Base-by-base conservation (phyloP, 2,329 filamentous ascomycete genomes). In the Fusarium sarcochroum region DNA sequence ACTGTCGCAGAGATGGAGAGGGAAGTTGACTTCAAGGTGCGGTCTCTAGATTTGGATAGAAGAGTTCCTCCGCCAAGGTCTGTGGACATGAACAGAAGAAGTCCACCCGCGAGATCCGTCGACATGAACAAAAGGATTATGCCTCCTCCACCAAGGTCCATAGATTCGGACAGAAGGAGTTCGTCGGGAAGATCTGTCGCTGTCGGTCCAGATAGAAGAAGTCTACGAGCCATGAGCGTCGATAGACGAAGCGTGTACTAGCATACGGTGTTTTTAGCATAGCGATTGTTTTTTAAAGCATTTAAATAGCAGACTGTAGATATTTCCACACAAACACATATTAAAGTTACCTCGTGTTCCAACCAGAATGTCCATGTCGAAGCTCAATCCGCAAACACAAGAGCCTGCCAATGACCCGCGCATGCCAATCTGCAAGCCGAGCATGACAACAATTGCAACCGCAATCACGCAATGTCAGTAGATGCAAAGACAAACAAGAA, bases 1-100 rank as follows among this genome's bases (percentile, higher is more conserved):
- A 56, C 25, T 7, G 47, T 73, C 6, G 32, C 44, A 0, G 71
- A 73, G n/a, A 61, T 73, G 44, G 71, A 74, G 45, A 59, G 57
- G 13, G 71, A 73, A 46, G 49, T 54, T 6, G 71, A 73, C 18
- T 72, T 73, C 48, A 52, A 54, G 7, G 49, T 54, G 2, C 52
- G 71, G 5, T 69, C 58, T 25, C 37, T 68, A 2, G 67, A 70
- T 10, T 51, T 68, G 3, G 59, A 70, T 21, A 60, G 34, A 14
- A 45, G 50, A 2, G 38, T 45, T 17, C 23, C 40, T 18, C 41
- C 52, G 7, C 53, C 18, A 2, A 46, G 41, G 9, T 46, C 61
- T 4, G 14, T 64, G 7, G 52, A 64, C 10, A 23, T 58, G 46
- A 64, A 32, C 8, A 25, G 41, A 17, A 25, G 15, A 25, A 44